These are phyloP conservation scores for Pythium aquatile DNA, from an alignment of 352 stramenopile genomes.

Conservation along the genomic window DNA sequence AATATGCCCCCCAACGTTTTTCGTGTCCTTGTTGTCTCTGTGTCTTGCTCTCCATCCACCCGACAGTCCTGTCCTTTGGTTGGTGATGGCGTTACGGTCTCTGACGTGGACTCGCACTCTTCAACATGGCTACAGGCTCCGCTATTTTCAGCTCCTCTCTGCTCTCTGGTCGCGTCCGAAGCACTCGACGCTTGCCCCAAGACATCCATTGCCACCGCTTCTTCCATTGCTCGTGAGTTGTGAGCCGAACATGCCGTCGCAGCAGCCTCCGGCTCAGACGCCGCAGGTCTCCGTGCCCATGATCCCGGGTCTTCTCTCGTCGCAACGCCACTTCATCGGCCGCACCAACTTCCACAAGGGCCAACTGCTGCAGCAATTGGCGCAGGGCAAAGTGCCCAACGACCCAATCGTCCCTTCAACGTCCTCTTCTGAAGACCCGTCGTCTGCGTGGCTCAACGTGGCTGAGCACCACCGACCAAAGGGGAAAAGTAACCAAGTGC, in stretches of 20 bases:
- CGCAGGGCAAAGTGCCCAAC: constrained; percentile 39
- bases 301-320: constrained; percentile 58
- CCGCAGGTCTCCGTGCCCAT: constrained; percentile 29
- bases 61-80: background rate
- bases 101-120: background rate
- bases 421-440: constrained; percentile 1
- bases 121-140: background rate
- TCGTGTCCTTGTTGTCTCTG: background rate
- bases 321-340: constrained; percentile 41
- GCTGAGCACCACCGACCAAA: constrained; percentile 14
- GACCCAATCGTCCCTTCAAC: constrained; percentile 16
- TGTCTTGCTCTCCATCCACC: background rate
- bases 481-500: constrained; percentile 24
- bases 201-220: background rate
- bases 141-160: background rate
- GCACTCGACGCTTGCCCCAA: too few species aligned
- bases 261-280: background rate
- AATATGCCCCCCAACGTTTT: background rate
- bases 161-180: background rate
- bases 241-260: background rate
- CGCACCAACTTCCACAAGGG: constrained; percentile 56
- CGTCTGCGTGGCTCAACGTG: constrained; percentile 14
- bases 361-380: constrained; percentile 68
- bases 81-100: background rate
- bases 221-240: background rate